These are phyloP conservation scores for Cokeromyces recurvatus DNA, from an alignment of 371 early-diverging fungal species.

Conservation along the genomic window DNA sequence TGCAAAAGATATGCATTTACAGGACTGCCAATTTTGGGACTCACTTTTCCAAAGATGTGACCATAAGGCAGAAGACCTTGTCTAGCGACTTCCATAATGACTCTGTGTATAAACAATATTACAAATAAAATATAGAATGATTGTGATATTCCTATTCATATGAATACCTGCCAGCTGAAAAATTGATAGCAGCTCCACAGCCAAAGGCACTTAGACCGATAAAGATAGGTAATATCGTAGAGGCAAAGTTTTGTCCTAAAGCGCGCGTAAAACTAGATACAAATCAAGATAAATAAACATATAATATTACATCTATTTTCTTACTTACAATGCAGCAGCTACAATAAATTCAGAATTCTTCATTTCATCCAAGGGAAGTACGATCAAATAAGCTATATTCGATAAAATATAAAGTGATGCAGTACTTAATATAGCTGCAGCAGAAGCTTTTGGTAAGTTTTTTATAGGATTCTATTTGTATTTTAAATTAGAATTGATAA, in stretches of 20 bases:
- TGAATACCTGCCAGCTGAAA: constrained; percentile 19
- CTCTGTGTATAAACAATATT: no score
- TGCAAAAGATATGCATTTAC: constrained; percentile 37
- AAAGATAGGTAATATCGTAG: constrained; percentile 29
- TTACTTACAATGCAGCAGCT: constrained; percentile 37
- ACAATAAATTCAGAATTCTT: constrained; percentile 35
- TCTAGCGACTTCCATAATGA: constrained; percentile 38
- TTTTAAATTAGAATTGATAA: no score
- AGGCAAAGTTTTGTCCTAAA: constrained; percentile 34
- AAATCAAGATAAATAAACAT: not conserved
- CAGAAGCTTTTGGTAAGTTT: constrained; percentile 33
- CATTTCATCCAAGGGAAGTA: constrained; percentile 27
- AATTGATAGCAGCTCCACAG: constrained; percentile 29
- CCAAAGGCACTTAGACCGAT: constrained; percentile 36
- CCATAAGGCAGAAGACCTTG: constrained; percentile 41
- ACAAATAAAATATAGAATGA: not conserved
- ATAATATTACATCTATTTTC: not conserved
- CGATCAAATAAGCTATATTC: constrained; percentile 36
- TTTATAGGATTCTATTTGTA: constrained; percentile 33
- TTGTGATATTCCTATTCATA: not conserved
- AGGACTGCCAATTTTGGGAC: constrained; percentile 26
- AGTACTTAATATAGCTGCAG: constrained; percentile 23
- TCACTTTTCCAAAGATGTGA: constrained; percentile 29
- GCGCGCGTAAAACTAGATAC: constrained; percentile 29
- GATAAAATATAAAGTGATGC: constrained; percentile 30